Evolutionary conservation across 164 flowering plant species (phyloP).

Genomic region (Magnolia changhungtana): DNA sequence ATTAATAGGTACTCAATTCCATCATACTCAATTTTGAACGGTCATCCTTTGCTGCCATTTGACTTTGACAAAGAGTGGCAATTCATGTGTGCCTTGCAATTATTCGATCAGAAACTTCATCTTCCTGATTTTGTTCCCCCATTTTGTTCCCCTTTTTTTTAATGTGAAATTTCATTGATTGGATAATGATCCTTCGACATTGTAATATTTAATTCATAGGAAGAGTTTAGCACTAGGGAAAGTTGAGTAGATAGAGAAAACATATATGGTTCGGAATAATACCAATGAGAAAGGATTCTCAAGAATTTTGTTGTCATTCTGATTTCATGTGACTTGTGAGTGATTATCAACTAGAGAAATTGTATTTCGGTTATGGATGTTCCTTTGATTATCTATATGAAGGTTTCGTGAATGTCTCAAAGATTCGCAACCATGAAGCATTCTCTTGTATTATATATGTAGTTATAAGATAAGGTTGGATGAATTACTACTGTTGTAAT

Average conservation of each 20-base stretch:
- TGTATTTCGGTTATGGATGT: neutral
- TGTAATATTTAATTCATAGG: neutral
- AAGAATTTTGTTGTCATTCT: neutral
- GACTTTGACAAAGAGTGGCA: slow-evolving; percentile 1
- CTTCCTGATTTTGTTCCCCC: neutral
- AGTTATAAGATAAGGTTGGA: too few species aligned
- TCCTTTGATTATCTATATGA: neutral
- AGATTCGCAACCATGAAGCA: neutral
- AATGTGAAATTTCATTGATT: neutral
- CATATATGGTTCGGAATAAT: neutral
- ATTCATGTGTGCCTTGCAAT: neutral
- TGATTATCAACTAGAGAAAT: neutral
- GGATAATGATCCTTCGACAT: neutral
- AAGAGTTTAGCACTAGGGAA: neutral
- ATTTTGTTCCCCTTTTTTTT: neutral
- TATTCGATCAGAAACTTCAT: neutral
- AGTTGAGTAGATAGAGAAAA: neutral
- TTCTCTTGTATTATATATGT: neutral
- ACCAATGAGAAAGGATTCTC: neutral
- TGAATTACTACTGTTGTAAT: too few species aligned
- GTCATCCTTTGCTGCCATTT: too few species aligned
- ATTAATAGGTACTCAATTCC: slow-evolving; percentile 1
- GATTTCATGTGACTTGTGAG: neutral
- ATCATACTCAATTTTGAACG: slow-evolving; percentile 4
- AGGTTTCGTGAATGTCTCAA: neutral